A percentile compares a stretch with the other conserved stretches of the same genome.
Evolutionary conservation across 1,284 basidiomycete genomes (phyloP).

Genomic region (Puccinia novopanici): DNA sequence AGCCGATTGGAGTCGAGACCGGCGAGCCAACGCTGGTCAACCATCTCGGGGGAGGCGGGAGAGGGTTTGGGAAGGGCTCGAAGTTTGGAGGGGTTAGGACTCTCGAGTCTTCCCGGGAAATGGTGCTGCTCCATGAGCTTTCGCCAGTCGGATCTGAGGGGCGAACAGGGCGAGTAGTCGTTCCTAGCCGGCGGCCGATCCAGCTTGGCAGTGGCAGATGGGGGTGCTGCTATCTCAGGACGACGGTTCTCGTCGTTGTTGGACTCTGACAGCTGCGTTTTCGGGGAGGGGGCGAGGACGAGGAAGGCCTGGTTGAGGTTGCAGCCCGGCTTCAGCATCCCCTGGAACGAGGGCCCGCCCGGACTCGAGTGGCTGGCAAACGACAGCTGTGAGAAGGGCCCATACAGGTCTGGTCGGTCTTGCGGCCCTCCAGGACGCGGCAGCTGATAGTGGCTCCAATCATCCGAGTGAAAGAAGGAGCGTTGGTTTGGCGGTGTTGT

Average conservation of each 20-base stretch:
- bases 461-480: conserved; percentile 5
- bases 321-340: conserved; percentile 25
- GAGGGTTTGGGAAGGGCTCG: too few species aligned
- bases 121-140: too few species aligned
- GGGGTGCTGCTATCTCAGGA: too few species aligned
- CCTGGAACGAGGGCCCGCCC: neutral
- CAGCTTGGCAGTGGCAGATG: neutral
- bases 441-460: neutral
- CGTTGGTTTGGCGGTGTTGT: conserved; percentile 5
- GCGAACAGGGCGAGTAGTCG: too few species aligned
- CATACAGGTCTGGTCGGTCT: neutral
- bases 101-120: too few species aligned
- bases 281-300: conserved; percentile 3
- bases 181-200: too few species aligned
- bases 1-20: too few species aligned
- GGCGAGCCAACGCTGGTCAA: too few species aligned
- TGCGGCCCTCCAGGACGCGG: neutral
- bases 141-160: too few species aligned
- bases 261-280: neutral
- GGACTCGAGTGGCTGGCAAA: neutral
- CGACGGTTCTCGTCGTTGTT: neutral
- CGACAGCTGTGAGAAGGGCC: conserved; percentile 8
- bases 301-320: conserved; percentile 32
- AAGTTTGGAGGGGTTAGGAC: too few species aligned
- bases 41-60: too few species aligned